phyloP scores from a whole-genome alignment of 108 stramenopile species.

The Nitzschia sp. region DNA sequence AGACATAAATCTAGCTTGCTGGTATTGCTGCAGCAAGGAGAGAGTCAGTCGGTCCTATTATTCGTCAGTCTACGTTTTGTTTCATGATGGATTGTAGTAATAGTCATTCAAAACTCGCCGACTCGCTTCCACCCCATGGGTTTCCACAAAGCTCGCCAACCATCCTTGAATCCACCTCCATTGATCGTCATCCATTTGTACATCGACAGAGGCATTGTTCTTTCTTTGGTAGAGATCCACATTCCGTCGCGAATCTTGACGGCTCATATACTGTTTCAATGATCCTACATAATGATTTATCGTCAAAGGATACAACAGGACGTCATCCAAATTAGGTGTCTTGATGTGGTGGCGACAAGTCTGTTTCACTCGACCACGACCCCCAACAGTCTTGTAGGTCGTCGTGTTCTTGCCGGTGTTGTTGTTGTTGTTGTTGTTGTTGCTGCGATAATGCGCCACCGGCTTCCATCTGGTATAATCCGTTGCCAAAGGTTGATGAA shows the following conservation, averaged over 20 bases:
- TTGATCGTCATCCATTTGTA: background rate
- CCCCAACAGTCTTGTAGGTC: too few species aligned
- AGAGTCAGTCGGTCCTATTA: too few species aligned
- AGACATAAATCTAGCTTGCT: too few species aligned
- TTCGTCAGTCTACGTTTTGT: too few species aligned
- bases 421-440: too few species aligned
- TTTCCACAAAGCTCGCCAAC: slow-evolving; percentile 30
- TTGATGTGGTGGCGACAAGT: background rate
- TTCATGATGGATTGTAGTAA: too few species aligned
- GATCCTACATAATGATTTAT: slow-evolving; percentile 44
- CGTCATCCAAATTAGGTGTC: background rate
- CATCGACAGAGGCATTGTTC: slow-evolving; percentile 6
- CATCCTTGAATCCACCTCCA: slow-evolving; percentile 38
- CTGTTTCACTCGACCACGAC: background rate
- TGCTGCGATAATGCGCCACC: background rate
- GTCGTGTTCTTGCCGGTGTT: too few species aligned
- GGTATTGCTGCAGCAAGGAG: too few species aligned
- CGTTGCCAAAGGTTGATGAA: background rate
- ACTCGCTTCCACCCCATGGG: slow-evolving; percentile 9
- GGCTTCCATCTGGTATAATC: background rate
- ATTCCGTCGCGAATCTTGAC: slow-evolving; percentile 34
- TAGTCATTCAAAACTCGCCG: slow-evolving; percentile 16
- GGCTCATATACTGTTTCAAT: slow-evolving; percentile 28
- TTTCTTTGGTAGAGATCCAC: slow-evolving; percentile 14
- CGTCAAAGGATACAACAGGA: slow-evolving; percentile 12